Conservation (phyloP, 1,284 basidiomycete species). For the Rugosomyces carneus region DNA sequence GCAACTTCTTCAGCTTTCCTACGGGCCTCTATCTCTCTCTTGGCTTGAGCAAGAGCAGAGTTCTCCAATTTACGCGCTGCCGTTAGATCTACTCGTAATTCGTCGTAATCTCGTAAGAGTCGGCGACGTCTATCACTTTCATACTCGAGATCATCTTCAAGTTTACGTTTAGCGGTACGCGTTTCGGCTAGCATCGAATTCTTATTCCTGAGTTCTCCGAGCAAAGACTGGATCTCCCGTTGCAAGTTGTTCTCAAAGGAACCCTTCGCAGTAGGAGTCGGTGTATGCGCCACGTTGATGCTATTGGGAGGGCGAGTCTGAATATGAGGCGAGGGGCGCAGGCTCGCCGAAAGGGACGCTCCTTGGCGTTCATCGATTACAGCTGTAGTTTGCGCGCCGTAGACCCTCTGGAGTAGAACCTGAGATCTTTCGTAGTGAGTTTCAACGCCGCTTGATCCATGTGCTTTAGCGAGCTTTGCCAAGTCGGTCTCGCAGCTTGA, state of each 20-base stretch:
- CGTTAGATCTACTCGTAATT: conserved; percentile 29
- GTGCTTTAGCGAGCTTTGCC: conserved; percentile 25
- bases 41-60: conserved; percentile 33
- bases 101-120: conserved; percentile 33
- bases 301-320: neutral
- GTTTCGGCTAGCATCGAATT: conserved; percentile 25
- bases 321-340: neutral
- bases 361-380: neutral
- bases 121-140: conserved; percentile 40
- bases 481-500: conserved; percentile 49
- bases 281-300: neutral
- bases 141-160: conserved; percentile 36
- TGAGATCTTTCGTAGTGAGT: conserved; percentile 36
- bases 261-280: neutral
- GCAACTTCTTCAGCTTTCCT: conserved; percentile 32
- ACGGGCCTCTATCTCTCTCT: conserved; percentile 33
- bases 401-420: conserved; percentile 46
- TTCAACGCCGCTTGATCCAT: conserved; percentile 16
- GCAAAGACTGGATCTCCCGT: conserved; percentile 36
- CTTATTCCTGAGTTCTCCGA: conserved; percentile 29
- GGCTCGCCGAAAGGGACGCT: neutral
- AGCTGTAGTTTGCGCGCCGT: conserved; percentile 25
- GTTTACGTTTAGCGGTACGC: conserved; percentile 38
- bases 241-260: conserved; percentile 23
- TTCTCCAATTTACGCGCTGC: conserved; percentile 29